Conservation (phyloP, 2,329 filamentous ascomycete species). For the Hortaea sp. region DNA sequence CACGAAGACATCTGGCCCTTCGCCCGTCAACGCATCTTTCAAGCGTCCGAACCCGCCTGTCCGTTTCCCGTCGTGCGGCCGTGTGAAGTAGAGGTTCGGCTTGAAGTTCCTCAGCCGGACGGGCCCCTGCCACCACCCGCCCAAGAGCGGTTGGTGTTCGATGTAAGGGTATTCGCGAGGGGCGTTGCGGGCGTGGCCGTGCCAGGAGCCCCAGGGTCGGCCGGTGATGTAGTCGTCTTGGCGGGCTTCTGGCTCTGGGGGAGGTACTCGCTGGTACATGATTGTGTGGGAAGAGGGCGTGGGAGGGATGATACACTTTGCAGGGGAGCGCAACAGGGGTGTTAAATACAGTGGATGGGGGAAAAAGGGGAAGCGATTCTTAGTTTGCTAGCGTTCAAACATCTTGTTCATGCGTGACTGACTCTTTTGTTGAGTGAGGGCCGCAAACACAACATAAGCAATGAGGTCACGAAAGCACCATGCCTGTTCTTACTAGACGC, state of each 20-base stretch:
- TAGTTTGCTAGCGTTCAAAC: too few species aligned
- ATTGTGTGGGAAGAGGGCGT: too few species aligned
- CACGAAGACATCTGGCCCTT: conserved; percentile 39
- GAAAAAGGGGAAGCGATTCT: too few species aligned
- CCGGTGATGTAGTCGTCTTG: not conserved
- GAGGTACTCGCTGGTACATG: conserved; percentile 7
- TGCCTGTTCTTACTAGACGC: too few species aligned
- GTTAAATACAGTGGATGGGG: too few species aligned
- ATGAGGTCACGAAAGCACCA: too few species aligned
- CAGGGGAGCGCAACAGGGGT: too few species aligned
- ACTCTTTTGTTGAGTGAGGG: too few species aligned
- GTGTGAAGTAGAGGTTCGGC: conserved; percentile 33
- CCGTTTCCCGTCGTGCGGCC: conserved; percentile 35
- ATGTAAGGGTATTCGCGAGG: conserved; percentile 20
- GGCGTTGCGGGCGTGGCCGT: conserved; percentile 13
- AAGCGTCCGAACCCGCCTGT: conserved; percentile 27
- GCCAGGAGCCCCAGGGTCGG: too few species aligned
- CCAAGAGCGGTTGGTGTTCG: conserved; percentile 6
- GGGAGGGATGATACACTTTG: too few species aligned
- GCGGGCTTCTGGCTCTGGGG: conserved; percentile 13
- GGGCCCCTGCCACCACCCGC: conserved; percentile 18
- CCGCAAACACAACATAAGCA: too few species aligned
- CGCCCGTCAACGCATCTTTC: conserved; percentile 32
- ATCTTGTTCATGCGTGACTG: too few species aligned
- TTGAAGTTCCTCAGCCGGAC: conserved; percentile 15